Evolutionary conservation across 495 filamentous ascomycete genomes (phyloP), one percentile per base, ranked within the genome.

Genomic region (Penicillium argentinense): DNA sequence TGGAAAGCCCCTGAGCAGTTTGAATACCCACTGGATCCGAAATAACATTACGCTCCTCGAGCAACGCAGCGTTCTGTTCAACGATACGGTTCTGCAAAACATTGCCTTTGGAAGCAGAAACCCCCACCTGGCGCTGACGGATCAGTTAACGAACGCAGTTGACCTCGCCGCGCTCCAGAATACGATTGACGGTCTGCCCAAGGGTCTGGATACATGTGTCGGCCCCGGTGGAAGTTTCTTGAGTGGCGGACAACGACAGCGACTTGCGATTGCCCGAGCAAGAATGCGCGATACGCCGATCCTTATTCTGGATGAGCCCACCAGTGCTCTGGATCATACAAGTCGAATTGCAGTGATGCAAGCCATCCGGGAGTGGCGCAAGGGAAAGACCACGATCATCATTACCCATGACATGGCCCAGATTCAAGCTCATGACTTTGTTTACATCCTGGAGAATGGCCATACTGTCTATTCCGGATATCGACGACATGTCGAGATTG

Each of bases 361-460:
- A 3, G 83, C 82, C 1, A 69, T 95, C 42, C 83, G 90, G 28
- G 74, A 77, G 44, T 87, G 83, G 53, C 75, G 87, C 1, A 72
- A 75, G 41, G 85, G 83, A 8, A 82, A 86, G 37, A 96, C 89
- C 0, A 89, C 88, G 1, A 82, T 96, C 41, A 85, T 89, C 16
- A 87, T 96, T 57, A 97, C 93, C 0, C 93, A 97, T 55, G 90
- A 97, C 49, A 83, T 90, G 37, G 79, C 84, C 0, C 87, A 95
- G 39, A 95, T 98, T 26, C 67, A 67, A 18, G 75, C 81, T 0
- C 53, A 81, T 13, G 91, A 97, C 43, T 92, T 83, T 57, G 78
- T 91, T 2, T 97, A 93, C 49, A 77, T 96, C 1, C 64, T 98
- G 37, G 85, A 95, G 32, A 60, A 83, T 9, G 89, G 89, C 0